Evolutionary conservation across 768 basidiomycete genomes (phyloP).

Genomic region (Lepiota venenata): DNA sequence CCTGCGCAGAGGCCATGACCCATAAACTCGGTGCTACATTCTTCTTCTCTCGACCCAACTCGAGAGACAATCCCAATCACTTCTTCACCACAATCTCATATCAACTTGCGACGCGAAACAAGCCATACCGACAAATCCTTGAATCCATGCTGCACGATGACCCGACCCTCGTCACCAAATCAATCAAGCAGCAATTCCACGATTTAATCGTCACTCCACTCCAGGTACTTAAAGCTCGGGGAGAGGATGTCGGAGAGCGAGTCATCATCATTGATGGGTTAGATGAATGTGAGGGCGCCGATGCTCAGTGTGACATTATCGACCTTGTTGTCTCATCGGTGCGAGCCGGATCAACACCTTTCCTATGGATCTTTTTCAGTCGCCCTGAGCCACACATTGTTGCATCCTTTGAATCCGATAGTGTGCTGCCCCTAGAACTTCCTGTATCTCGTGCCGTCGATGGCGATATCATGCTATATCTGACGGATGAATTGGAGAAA

Average conservation of each 20-base stretch:
- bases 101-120: not conserved
- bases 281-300: no score
- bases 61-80: no score
- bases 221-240: not conserved
- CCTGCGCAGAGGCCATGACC: not conserved
- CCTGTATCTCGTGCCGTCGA: not conserved
- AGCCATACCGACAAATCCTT: not conserved
- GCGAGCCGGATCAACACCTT: not conserved
- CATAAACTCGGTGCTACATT: not conserved
- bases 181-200: not conserved
- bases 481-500: no score
- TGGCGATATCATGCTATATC: no score
- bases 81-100: no score
- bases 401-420: not conserved
- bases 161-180: no score
- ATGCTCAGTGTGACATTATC: no score
- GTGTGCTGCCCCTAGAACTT: not conserved
- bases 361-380: constrained; percentile 1
- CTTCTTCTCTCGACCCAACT: constrained; percentile 10
- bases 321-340: not conserved
- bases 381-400: no score
- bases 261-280: no score
- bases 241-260: not conserved
- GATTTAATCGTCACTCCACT: not conserved
- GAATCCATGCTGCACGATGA: not conserved